Evolutionary conservation across 1,284 basidiomycete species (phyloP).

Genomic region (Naganishia cerealis): DNA sequence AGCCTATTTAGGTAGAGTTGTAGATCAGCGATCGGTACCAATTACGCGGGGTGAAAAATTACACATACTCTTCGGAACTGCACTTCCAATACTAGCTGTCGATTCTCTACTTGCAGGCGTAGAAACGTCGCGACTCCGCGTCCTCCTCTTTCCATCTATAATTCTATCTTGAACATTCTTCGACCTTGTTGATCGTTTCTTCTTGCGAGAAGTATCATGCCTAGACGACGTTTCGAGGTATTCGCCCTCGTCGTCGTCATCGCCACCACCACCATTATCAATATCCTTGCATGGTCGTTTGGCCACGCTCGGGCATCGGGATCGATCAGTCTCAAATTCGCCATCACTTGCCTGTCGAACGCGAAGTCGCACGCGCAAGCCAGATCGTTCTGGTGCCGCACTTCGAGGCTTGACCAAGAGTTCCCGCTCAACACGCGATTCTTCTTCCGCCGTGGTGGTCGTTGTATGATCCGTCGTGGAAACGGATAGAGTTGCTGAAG

Average conservation of each 20-base stretch:
- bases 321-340: background rate
- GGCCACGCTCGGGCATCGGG: background rate
- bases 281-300: background rate
- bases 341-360: conserved; percentile 5
- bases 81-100: conserved; percentile 20
- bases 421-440: conserved; percentile 24
- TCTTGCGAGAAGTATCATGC: background rate
- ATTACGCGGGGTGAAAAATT: background rate
- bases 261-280: background rate
- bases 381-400: background rate
- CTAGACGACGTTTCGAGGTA: conserved; percentile 2
- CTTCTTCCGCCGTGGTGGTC: conserved; percentile 23
- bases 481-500: conserved; percentile 16
- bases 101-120: conserved; percentile 21
- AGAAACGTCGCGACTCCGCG: background rate
- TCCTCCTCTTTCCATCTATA: conserved; percentile 3
- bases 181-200: conserved; percentile 4
- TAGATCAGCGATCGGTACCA: background rate
- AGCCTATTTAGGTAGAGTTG: background rate
- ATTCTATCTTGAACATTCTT: background rate
- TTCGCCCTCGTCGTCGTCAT: conserved; percentile 16
- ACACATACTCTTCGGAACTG: conserved; percentile 6
- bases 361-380: conserved; percentile 9
- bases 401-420: background rate
- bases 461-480: conserved; percentile 16